phyloP scores from a whole-genome alignment of 2,329 filamentous ascomycete species.

The Curvularia sp. region DNA sequence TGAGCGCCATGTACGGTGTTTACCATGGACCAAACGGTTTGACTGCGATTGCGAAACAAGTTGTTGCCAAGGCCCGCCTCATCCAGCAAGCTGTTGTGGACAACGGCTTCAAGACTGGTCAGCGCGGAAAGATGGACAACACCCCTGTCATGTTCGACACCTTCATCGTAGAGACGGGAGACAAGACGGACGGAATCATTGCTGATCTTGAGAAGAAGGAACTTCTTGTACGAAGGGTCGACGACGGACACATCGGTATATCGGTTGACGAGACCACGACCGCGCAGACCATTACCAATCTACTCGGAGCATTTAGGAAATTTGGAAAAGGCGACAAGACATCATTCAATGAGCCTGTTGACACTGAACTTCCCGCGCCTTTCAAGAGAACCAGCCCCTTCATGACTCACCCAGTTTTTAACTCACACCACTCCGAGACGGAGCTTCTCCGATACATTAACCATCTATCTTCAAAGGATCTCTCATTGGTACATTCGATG shows the following conservation, averaged over 20 bases:
- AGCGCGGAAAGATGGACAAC: slow-evolving; percentile 63
- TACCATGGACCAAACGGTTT: slow-evolving; percentile 90
- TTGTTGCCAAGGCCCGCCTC: slow-evolving; percentile 73
- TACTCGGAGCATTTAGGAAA: slow-evolving; percentile 64
- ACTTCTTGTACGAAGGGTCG: slow-evolving; percentile 69
- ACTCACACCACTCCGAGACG: slow-evolving; percentile 92
- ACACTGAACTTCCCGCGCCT: slow-evolving; percentile 54
- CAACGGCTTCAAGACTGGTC: slow-evolving; percentile 69
- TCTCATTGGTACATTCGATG: slow-evolving; percentile 96
- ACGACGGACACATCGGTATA: slow-evolving; percentile 69
- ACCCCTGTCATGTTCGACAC: slow-evolving; percentile 78
- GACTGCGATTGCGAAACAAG: slow-evolving; percentile 80
- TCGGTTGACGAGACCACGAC: slow-evolving; percentile 79
- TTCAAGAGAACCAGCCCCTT: slow-evolving; percentile 77
- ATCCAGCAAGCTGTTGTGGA: slow-evolving; percentile 70
- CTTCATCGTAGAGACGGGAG: slow-evolving; percentile 66
- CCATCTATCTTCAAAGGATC: slow-evolving; percentile 90
- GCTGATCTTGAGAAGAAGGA: slow-evolving; percentile 58
- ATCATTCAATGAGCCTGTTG: slow-evolving; percentile 22
- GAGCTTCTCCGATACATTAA: slow-evolving; percentile 93
- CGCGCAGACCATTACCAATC: slow-evolving; percentile 62
- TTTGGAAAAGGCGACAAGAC: slow-evolving; percentile 44
- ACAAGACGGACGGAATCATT: slow-evolving; percentile 61
- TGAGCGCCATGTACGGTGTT: slow-evolving; percentile 92
- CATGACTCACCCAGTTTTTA: slow-evolving; percentile 92